Conservation (phyloP, 352 stramenopile species). For the Globisporangium iwayamae region DNA sequence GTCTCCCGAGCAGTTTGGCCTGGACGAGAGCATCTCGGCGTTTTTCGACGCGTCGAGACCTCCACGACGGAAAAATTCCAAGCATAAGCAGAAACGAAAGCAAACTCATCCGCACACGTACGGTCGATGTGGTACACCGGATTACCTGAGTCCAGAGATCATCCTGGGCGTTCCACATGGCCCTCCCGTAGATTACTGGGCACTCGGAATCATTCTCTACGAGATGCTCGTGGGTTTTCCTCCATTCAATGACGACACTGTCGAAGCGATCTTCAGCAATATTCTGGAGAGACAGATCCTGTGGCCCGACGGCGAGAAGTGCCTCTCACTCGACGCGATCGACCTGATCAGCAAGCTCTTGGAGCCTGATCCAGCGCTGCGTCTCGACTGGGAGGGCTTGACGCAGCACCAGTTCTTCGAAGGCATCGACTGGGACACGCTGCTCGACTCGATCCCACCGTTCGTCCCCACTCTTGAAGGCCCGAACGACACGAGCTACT, state of each 20-base stretch:
- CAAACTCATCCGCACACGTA: slow-evolving; percentile 50
- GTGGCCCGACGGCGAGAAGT: slow-evolving; percentile 87
- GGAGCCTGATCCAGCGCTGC: slow-evolving; percentile 58
- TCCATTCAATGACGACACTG: slow-evolving; percentile 88
- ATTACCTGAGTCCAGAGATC: slow-evolving; percentile 90
- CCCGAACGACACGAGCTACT: slow-evolving; percentile 88
- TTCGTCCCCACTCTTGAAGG: slow-evolving; percentile 87
- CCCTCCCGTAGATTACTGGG: slow-evolving; percentile 86
- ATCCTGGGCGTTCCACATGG: slow-evolving; percentile 67
- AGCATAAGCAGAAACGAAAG: slow-evolving; percentile 41
- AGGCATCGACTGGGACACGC: slow-evolving; percentile 78
- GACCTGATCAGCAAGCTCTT: slow-evolving; percentile 82
- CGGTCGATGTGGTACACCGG: slow-evolving; percentile 79
- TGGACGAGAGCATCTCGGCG: slow-evolving; percentile 23
- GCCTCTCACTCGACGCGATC: slow-evolving; percentile 73
- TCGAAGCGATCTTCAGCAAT: slow-evolving; percentile 86
- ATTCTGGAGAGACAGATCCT: slow-evolving; percentile 82
- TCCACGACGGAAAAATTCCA: slow-evolving; percentile 10
- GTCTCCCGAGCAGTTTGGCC: slow-evolving; percentile 17
- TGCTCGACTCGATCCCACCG: slow-evolving; percentile 71
- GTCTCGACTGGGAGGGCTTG: slow-evolving; percentile 68
- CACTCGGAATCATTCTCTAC: slow-evolving; percentile 89
- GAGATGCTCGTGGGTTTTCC: slow-evolving; percentile 88
- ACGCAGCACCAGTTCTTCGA: slow-evolving; percentile 67
- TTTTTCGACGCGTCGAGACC: slow-evolving; percentile 18